Percentiles rank a stretch among this genome's conserved stretches.
phyloP scores from a whole-genome alignment of 768 basidiomycete genomes.

The Russula griseocarnosa region DNA sequence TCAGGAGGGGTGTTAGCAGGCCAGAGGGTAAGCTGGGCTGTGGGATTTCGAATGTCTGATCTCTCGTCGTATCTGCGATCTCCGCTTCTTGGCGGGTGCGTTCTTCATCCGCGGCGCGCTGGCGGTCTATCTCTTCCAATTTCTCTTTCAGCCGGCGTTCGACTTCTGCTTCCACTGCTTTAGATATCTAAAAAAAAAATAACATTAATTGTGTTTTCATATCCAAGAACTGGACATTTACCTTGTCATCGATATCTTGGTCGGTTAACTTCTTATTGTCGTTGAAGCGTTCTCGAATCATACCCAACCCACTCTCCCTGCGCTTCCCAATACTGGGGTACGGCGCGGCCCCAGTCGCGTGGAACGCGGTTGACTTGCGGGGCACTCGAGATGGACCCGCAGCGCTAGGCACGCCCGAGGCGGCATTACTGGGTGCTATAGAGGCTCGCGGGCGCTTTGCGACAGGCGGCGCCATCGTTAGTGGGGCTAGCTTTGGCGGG shows the following conservation, averaged over 20 bases:
- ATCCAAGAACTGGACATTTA: constrained; percentile 33
- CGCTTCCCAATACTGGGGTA: constrained; percentile 23
- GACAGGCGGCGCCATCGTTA: constrained; percentile 8
- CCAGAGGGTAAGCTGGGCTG: constrained; percentile 39
- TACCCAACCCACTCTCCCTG: constrained; percentile 25
- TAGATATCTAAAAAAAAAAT: constrained; percentile 51
- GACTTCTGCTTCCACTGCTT: constrained; percentile 72
- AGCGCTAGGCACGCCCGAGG: constrained; percentile 1
- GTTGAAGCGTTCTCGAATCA: constrained; percentile 18
- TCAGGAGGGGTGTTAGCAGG: constrained; percentile 58
- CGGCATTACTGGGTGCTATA: constrained; percentile 23
- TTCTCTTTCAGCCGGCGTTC: constrained; percentile 61
- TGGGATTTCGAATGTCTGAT: constrained; percentile 30
- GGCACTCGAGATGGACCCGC: constrained; percentile 27
- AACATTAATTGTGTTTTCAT: neutral
- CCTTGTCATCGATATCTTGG: constrained; percentile 72
- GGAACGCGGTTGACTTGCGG: constrained; percentile 21
- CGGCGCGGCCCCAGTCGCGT: constrained; percentile 18
- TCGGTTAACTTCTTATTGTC: constrained; percentile 45
- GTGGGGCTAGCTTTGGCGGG: constrained; percentile 43
- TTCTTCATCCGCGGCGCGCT: constrained; percentile 30
- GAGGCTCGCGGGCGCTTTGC: constrained; percentile 29
- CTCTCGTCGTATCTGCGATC: constrained; percentile 39
- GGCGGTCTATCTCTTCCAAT: constrained; percentile 46
- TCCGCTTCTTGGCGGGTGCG: constrained; percentile 28